phyloP scores from a whole-genome alignment of 306 rosid species.

The Prunus campanulata region DNA sequence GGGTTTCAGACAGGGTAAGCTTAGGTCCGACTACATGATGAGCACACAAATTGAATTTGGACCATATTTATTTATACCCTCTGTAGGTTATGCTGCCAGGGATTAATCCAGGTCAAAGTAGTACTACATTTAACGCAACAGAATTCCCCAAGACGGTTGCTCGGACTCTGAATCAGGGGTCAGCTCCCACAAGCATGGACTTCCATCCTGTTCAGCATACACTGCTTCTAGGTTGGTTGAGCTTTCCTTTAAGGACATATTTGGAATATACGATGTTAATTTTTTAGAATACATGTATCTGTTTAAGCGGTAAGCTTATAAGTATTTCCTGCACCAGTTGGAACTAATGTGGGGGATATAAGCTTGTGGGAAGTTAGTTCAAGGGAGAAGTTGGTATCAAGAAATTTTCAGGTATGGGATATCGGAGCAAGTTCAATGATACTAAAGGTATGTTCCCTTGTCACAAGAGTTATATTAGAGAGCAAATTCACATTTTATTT shows the following conservation, averaged over 20 bases:
- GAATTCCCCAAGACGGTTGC: slow-evolving; percentile 72
- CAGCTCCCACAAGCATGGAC: slow-evolving; percentile 83
- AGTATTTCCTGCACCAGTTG: slow-evolving; percentile 46
- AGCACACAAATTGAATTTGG: slow-evolving; percentile 3
- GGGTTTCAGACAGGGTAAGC: slow-evolving; percentile 69
- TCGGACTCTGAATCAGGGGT: slow-evolving; percentile 68
- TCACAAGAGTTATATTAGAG: background rate
- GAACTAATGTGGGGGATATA: slow-evolving; percentile 80
- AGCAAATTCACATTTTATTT: background rate
- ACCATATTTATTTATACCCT: slow-evolving; percentile 4
- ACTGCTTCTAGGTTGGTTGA: slow-evolving; percentile 68
- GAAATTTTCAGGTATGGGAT: slow-evolving; percentile 78
- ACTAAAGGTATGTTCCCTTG: slow-evolving; percentile 49
- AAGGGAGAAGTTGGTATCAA: slow-evolving; percentile 62
- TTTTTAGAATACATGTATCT: background rate
- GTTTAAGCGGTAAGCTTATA: background rate
- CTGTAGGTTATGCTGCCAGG: slow-evolving; percentile 68
- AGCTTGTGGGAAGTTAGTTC: slow-evolving; percentile 93
- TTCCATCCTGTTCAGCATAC: slow-evolving; percentile 89
- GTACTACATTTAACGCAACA: slow-evolving; percentile 41
- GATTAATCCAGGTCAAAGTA: slow-evolving; percentile 49
- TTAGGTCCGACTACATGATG: background rate
- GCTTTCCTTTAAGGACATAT: background rate
- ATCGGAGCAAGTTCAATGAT: slow-evolving; percentile 67
- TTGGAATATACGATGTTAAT: background rate